Base-by-base conservation (phyloP, 2,329 filamentous ascomycete genomes). In the Colletotrichum sp. region DNA sequence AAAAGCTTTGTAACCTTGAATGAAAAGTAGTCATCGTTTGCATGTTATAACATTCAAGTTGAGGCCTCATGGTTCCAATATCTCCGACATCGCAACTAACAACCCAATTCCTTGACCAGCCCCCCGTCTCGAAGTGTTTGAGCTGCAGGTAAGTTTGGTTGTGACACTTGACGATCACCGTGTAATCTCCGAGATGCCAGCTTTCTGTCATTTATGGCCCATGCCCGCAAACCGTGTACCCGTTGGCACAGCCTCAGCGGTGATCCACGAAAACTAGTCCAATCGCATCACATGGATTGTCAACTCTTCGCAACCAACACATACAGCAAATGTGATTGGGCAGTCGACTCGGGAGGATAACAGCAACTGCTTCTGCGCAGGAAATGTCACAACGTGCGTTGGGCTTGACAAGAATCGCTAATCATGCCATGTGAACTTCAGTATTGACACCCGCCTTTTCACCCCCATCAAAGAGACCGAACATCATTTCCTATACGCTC, bases 271-370 rank as follows among this genome's bases (percentile, higher is more conserved):
- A 22, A 22, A 52, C n/a, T 22, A 52, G n/a, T 22, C 44, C 44
- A 52, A 52, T 52, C 44, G n/a, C 44, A 22, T 52, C 44, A 52
- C 44, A 52, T 22, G 10, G 10, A 52, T 52, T 52, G n/a, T 22
- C 10, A 52, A 52, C 44, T 22, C n/a, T 22, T 52, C 44, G n/a
- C n/a, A 52, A 52, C 44, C n/a, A 52, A 52, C n/a, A 52, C 6
- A 22, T 52, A 22, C 44, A 4, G 44, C 44, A 13, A 0, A 52
- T 52, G n/a, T 22, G n/a, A 52, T 52, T 52, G 44, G 44, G 3
- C 44, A 1, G 2, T 22, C n/a, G 6, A 13, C 10, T 22, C 18
- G 4, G 3, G n/a, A 5, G 9, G 6, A 22, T 12, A 2, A 1
- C 0, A 13, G n/a, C 18, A n/a, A 48, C n/a, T 22, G 3, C 3